phyloP scores from a whole-genome alignment of 306 rosid species.

The Quercus robur region DNA sequence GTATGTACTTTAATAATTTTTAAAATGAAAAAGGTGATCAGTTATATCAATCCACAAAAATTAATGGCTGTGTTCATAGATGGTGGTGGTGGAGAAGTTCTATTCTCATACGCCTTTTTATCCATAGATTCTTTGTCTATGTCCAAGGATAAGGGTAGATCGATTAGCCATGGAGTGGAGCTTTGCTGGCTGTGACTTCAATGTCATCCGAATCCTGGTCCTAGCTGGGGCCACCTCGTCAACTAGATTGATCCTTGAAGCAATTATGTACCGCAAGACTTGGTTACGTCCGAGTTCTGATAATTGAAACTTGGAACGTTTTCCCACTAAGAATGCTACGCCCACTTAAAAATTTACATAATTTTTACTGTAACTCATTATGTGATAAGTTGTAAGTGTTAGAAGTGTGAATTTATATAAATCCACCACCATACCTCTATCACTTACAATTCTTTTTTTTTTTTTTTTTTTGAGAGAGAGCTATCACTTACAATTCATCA shows the following conservation, averaged over 20 bases:
- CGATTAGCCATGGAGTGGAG: no score
- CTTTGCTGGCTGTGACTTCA: not conserved
- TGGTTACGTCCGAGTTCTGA: no score
- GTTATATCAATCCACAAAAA: not conserved
- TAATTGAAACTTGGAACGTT: no score
- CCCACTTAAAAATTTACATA: no score
- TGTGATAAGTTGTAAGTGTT: fast-evolving
- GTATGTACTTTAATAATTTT: no score
- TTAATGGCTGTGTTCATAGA: not conserved
- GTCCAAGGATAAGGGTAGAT: not conserved
- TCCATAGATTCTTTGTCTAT: not conserved
- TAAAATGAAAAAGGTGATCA: not conserved
- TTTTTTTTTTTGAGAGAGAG: no score
- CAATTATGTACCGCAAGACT: not conserved
- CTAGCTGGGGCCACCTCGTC: not conserved
- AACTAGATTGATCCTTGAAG: not conserved
- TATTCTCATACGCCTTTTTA: not conserved
- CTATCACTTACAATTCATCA: no score
- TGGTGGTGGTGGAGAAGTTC: not conserved
- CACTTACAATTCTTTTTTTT: no score
- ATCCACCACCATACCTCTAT: no score
- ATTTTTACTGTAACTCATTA: no score
- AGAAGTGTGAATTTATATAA: no score
- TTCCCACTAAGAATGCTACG: no score
- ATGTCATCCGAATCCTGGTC: not conserved